These are phyloP conservation scores for Russula sp. DNA, from an alignment of 768 basidiomycete species.

Conservation along the genomic window DNA sequence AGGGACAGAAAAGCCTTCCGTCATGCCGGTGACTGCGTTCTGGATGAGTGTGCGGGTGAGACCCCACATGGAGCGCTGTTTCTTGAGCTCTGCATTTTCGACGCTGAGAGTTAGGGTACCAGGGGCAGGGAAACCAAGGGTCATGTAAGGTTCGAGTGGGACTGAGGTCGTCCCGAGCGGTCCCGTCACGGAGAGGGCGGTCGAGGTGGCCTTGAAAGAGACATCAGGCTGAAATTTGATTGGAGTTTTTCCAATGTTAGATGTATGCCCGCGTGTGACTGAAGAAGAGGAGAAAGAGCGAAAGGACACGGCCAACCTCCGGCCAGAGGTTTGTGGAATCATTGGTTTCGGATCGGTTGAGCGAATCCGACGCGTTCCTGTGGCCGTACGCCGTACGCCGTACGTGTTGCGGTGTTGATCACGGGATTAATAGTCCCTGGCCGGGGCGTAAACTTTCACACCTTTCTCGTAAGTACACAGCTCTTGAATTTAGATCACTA, in stretches of 20 bases:
- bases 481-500: too few species aligned
- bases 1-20: conserved; percentile 76
- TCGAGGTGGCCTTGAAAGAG: conserved; percentile 31
- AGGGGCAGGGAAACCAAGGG: conserved; percentile 30
- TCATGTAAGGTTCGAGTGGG: conserved; percentile 42
- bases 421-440: not conserved
- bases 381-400: not conserved
- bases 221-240: conserved; percentile 47
- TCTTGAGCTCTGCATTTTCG: conserved; percentile 57
- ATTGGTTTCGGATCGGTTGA: not conserved
- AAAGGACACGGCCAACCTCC: conserved; percentile 3
- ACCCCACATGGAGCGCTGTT: conserved; percentile 93
- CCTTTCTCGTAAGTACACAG: too few species aligned
- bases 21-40: conserved; percentile 88
- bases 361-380: not conserved
- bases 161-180: conserved; percentile 47
- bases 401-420: too few species aligned
- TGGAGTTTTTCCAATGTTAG: conserved; percentile 43
- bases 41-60: conserved; percentile 81
- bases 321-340: conserved; percentile 7
- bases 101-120: conserved; percentile 34
- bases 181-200: conserved; percentile 47
- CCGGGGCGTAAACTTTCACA: too few species aligned
- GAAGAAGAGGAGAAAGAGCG: conserved; percentile 17
- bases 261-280: conserved; percentile 24